A percentile compares a stretch with the other conserved stretches of the same genome.
Conservation (phyloP, 2,329 filamentous ascomycete genomes). For the Botrytis cinerea region DNA sequence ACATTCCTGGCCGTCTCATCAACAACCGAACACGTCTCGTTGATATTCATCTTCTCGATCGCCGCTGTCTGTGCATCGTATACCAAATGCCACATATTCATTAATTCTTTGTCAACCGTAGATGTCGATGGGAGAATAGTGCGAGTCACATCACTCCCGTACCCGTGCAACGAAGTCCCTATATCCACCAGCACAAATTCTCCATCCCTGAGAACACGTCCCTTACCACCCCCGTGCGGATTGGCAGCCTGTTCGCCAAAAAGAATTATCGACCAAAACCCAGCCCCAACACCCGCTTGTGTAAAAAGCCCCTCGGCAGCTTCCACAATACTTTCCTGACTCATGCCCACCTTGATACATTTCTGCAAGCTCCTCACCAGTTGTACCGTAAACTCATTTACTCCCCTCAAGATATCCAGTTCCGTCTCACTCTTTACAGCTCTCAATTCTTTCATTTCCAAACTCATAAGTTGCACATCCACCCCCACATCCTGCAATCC, state of each 20-base stretch:
- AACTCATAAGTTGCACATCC: slow-evolving; percentile 52
- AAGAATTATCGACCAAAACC: slow-evolving; percentile 64
- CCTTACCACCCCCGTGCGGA: slow-evolving; percentile 44
- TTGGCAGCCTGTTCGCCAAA: slow-evolving; percentile 51
- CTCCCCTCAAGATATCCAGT: slow-evolving; percentile 57
- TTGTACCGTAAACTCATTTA: slow-evolving; percentile 63
- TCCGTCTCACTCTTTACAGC: slow-evolving; percentile 59
- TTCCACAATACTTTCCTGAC: slow-evolving; percentile 55
- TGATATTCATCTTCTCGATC: slow-evolving; percentile 51
- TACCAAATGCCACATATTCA: slow-evolving; percentile 61
- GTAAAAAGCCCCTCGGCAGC: slow-evolving; percentile 56
- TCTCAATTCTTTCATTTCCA: slow-evolving; percentile 56
- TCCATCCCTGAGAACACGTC: slow-evolving; percentile 52
- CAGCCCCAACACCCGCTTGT: slow-evolving; percentile 52
- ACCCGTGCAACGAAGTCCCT: slow-evolving; percentile 56
- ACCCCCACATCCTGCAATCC: slow-evolving; percentile 56
- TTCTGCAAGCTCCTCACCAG: slow-evolving; percentile 57
- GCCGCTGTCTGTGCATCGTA: slow-evolving; percentile 59
- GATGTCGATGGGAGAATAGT: slow-evolving; percentile 48
- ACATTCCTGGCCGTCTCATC: slow-evolving; percentile 59
- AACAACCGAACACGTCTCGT: slow-evolving; percentile 57
- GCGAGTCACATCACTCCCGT: slow-evolving; percentile 63
- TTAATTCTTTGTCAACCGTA: slow-evolving; percentile 33
- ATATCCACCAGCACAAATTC: slow-evolving; percentile 64
- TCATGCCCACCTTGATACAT: slow-evolving; percentile 56